Evolutionary conservation across 768 basidiomycete species (phyloP).

Genomic region (Lactarius tabidus): DNA sequence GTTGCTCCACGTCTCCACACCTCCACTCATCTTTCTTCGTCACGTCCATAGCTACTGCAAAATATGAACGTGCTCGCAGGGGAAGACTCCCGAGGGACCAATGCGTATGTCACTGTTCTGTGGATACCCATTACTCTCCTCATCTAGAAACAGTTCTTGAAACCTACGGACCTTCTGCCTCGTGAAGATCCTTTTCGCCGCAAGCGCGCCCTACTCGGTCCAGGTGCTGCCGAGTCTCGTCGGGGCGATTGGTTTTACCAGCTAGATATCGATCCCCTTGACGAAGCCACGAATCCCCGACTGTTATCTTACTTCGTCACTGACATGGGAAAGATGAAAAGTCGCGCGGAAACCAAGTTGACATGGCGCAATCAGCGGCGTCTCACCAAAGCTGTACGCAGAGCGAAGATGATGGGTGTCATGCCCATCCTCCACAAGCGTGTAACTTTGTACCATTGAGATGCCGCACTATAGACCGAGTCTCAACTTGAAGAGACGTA

Average conservation of each 20-base stretch:
- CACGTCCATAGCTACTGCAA: slow-evolving; percentile 5
- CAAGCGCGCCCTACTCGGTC: slow-evolving; percentile 47
- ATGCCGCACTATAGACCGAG: background rate
- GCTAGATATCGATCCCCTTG: slow-evolving; percentile 67
- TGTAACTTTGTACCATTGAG: slow-evolving; percentile 3
- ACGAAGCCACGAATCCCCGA: slow-evolving; percentile 56
- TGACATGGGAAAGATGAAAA: slow-evolving; percentile 76
- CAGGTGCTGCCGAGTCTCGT: slow-evolving; percentile 50
- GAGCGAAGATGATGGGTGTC: slow-evolving; percentile 89
- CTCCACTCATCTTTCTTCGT: background rate
- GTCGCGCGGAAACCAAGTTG: slow-evolving; percentile 63
- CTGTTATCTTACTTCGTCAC: slow-evolving; percentile 59
- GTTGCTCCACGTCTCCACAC: background rate
- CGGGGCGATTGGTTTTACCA: slow-evolving; percentile 66
- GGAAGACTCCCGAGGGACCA: slow-evolving; percentile 27
- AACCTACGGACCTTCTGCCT: slow-evolving; percentile 44
- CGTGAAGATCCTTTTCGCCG: slow-evolving; percentile 24
- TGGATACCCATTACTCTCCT: slow-evolving; percentile 7
- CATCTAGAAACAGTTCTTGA: slow-evolving; percentile 40
- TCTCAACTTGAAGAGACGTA: background rate
- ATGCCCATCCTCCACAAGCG: slow-evolving; percentile 45
- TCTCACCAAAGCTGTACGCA: slow-evolving; percentile 78
- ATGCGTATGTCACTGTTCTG: slow-evolving; percentile 17
- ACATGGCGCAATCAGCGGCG: slow-evolving; percentile 76
- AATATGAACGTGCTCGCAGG: slow-evolving; percentile 15